A percentile compares a stretch with the other conserved stretches of the same genome.
Conservation (phyloP, 768 basidiomycete genomes). For the Amanita muscaria region DNA sequence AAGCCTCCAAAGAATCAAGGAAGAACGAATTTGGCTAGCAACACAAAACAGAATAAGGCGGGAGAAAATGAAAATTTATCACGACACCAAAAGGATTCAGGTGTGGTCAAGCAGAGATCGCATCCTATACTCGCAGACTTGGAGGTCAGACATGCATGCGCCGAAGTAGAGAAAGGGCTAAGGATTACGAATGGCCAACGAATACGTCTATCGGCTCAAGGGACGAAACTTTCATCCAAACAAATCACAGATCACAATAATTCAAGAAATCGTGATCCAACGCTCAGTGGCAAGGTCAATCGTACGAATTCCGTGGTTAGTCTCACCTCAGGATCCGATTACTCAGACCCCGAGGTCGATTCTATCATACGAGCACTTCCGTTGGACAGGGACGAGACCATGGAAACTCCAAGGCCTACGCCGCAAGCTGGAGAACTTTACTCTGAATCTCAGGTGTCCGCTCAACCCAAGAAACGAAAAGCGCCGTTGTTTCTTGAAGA, state of each 20-base stretch:
- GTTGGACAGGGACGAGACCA: conserved; percentile 12
- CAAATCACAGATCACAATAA: not conserved
- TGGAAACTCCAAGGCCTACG: not conserved
- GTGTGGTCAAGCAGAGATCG: conserved; percentile 11
- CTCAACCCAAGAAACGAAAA: conserved; percentile 6
- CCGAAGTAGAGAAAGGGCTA: conserved; percentile 31
- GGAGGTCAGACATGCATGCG: conserved; percentile 34
- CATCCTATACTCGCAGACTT: conserved; percentile 26
- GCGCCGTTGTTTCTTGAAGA: not conserved
- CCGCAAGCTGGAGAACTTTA: not conserved
- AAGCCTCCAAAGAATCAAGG: conserved; percentile 9
- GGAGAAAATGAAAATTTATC: not conserved
- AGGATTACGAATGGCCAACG: conserved; percentile 31
- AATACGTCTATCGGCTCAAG: conserved; percentile 13
- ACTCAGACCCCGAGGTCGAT: conserved; percentile 26
- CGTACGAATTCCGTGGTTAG: not conserved
- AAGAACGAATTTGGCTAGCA: not conserved
- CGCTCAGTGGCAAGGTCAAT: not conserved
- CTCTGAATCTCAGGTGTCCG: not conserved
- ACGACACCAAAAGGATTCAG: not conserved
- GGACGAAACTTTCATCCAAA: conserved; percentile 6
- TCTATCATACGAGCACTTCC: conserved; percentile 17
- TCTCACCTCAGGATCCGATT: conserved; percentile 25
- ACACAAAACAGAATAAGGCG: not conserved
- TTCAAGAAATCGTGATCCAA: not conserved